A percentile compares a stretch with the other conserved stretches of the same genome.
These are phyloP conservation scores for Elaeis oleifera DNA, from an alignment of 202 grass and related monocot genomes.

Conservation along the genomic window DNA sequence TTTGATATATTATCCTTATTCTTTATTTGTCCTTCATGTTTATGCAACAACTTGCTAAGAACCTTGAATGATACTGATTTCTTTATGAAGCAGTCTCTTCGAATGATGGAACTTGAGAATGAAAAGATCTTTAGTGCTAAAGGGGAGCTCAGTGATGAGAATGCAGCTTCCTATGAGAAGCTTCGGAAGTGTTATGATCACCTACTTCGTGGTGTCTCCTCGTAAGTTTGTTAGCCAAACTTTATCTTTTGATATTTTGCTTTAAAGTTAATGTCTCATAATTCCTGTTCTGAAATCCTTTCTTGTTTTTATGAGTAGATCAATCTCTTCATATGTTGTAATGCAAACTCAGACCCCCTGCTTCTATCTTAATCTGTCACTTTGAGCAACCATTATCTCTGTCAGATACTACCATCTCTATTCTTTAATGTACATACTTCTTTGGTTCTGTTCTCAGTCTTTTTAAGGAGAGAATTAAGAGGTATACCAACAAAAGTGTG, in stretches of 20 bases:
- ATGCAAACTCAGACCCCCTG: no score
- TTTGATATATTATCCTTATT: conserved; percentile 6
- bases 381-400: no score
- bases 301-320: background rate
- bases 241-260: conserved; percentile 5
- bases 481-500: no score
- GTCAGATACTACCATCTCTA: no score
- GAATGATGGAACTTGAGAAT: conserved; percentile 83
- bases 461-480: no score
- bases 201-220: conserved; percentile 83
- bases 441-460: no score
- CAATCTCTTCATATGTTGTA: no score
- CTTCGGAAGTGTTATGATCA: conserved; percentile 92
- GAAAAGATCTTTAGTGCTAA: conserved; percentile 89
- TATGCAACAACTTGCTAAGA: conserved; percentile 7
- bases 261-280: conserved; percentile 4
- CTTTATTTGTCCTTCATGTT: conserved; percentile 20
- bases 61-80: background rate
- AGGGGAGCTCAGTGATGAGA: conserved; percentile 94
- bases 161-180: conserved; percentile 84
- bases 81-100: conserved; percentile 58
- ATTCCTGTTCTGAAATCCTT: background rate
- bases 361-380: no score
- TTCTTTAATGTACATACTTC: no score
- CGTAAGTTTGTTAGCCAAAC: conserved; percentile 46